phyloP scores from a whole-genome alignment of 2,329 filamentous ascomycete genomes.

The Xylaria sp. region DNA sequence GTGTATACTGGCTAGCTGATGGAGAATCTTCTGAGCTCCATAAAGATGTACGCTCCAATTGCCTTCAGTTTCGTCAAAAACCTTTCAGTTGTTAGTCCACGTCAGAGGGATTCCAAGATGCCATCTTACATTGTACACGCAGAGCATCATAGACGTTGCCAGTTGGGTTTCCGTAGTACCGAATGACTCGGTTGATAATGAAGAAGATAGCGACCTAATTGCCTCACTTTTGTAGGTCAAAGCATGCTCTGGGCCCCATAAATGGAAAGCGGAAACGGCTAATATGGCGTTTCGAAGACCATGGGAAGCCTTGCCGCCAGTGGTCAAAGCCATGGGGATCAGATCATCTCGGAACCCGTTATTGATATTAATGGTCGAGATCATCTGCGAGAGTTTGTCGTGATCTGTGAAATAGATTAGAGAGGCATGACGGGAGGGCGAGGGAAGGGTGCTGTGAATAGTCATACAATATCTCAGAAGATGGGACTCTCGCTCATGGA shows the following conservation, averaged over 20 bases:
- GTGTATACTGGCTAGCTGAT: constrained; percentile 43
- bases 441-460: background rate
- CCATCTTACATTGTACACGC: constrained; percentile 58
- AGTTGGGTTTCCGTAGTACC: constrained; percentile 53
- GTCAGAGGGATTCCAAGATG: background rate
- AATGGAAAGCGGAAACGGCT: constrained; percentile 56
- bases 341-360: constrained; percentile 59
- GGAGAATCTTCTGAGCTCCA: constrained; percentile 54
- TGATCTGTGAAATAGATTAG: constrained; percentile 49
- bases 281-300: constrained; percentile 57
- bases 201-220: constrained; percentile 53
- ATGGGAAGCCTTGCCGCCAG: constrained; percentile 48
- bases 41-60: constrained; percentile 58
- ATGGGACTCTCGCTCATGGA: constrained; percentile 46
- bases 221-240: constrained; percentile 56
- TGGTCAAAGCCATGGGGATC: constrained; percentile 57
- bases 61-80: constrained; percentile 60
- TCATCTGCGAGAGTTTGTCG: constrained; percentile 54
- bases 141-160: constrained; percentile 61
- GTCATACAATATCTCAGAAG: constrained; percentile 48
- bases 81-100: constrained; percentile 44
- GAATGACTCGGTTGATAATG: constrained; percentile 48
- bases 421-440: background rate
- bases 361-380: constrained; percentile 57
- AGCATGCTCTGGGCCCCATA: constrained; percentile 52